phyloP scores from a whole-genome alignment of 495 filamentous ascomycete genomes.

The Lepidopterella palustris region DNA sequence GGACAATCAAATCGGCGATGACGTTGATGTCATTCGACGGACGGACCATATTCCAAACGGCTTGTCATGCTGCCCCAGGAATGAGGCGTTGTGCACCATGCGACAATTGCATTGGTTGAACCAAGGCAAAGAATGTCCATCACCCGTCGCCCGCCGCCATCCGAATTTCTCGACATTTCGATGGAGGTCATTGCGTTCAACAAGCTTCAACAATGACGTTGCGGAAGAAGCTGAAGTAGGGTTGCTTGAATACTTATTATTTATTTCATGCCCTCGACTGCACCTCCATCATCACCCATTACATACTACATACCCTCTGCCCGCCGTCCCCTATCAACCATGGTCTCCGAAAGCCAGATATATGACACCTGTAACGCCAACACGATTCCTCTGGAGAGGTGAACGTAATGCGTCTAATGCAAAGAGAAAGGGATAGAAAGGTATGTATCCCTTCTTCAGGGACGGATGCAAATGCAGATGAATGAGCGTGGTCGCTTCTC shows the following conservation, averaged over 20 bases:
- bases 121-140: neutral
- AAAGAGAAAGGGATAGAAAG: conserved; percentile 9
- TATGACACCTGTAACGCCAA: too few species aligned
- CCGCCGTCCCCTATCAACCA: too few species aligned
- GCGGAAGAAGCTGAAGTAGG: too few species aligned
- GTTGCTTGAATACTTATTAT: too few species aligned
- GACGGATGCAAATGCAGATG: neutral
- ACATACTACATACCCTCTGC: too few species aligned
- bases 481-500: neutral
- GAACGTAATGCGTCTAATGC: conserved; percentile 12
- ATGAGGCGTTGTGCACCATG: neutral
- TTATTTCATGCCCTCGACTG: neutral
- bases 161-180: neutral
- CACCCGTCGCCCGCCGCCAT: neutral
- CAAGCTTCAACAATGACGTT: too few species aligned
- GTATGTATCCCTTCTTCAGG: too few species aligned
- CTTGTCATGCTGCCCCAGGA: neutral
- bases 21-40: neutral
- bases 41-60: neutral
- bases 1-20: neutral
- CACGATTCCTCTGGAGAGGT: neutral
- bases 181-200: neutral
- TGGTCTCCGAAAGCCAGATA: too few species aligned
- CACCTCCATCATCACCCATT: neutral
- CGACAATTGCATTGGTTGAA: neutral